Evolutionary conservation across 192 early-diverging fungal species (phyloP).

Genomic region (Oehlia diaphana): DNA sequence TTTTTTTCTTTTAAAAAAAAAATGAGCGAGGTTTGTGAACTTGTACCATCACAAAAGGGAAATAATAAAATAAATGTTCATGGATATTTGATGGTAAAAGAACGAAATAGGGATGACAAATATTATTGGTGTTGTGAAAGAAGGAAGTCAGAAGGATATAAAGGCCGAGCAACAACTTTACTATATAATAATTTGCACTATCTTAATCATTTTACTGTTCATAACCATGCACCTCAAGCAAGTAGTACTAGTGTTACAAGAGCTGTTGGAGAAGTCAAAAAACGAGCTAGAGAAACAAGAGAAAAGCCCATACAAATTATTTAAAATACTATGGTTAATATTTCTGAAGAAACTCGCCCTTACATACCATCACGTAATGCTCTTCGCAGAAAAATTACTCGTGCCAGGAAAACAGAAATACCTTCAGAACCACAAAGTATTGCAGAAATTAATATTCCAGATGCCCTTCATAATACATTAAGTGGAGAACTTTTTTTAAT

Average conservation of each 20-base stretch:
- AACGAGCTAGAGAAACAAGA: background rate
- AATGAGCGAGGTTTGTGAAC: no score
- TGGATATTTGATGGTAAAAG: no score
- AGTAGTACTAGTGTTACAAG: background rate
- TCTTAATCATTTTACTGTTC: background rate
- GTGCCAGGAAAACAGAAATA: no score
- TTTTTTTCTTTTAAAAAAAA: no score
- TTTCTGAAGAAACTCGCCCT: background rate
- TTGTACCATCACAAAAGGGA: no score
- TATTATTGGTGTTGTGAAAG: conserved; percentile 17
- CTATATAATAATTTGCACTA: background rate
- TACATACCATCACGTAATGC: background rate
- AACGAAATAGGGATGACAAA: background rate
- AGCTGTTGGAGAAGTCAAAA: background rate
- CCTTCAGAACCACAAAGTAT: background rate
- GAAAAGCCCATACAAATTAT: background rate
- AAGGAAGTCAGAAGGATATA: background rate
- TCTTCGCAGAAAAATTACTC: background rate
- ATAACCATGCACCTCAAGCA: conserved; percentile 3
- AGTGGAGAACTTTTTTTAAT: background rate
- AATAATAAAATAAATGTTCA: no score
- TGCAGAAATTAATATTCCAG: background rate
- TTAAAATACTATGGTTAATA: background rate
- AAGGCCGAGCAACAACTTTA: background rate
- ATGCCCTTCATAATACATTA: background rate